Conservation (phyloP, 1,139 yeast genomes). For the Candida sojae region DNA sequence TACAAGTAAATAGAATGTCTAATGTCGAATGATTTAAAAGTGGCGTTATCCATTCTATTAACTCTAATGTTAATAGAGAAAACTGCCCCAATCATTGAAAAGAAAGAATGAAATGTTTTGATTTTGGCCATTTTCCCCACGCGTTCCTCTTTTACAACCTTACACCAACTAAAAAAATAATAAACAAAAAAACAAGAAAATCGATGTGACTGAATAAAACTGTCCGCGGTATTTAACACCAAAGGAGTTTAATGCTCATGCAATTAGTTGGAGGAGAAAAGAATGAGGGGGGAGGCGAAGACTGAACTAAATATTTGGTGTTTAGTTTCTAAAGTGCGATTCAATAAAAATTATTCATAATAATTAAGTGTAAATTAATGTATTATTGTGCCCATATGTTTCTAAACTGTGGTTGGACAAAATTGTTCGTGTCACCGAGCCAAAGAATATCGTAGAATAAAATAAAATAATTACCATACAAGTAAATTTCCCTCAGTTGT, state of each 20-base stretch:
- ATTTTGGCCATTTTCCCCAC: neutral
- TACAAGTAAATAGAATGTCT: no score
- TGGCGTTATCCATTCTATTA: no score
- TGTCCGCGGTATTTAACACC: neutral
- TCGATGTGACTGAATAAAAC: neutral
- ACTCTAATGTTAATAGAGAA: neutral
- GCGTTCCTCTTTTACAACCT: neutral
- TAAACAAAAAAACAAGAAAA: neutral
- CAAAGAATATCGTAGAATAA: neutral
- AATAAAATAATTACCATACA: neutral
- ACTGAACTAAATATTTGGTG: no score
- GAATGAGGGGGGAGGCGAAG: no score
- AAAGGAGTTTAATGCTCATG: neutral
- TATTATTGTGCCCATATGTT: no score
- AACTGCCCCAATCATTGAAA: no score
- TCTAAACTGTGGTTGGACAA: neutral
- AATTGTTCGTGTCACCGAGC: neutral
- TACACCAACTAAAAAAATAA: neutral
- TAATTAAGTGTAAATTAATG: no score
- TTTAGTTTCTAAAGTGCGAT: no score
- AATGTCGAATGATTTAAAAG: no score
- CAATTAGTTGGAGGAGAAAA: neutral
- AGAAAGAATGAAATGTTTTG: neutral
- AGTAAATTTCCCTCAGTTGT: neutral
- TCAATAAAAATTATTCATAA: no score